Evolutionary conservation across 2,329 filamentous ascomycete genomes (phyloP).

Genomic region (Trichoderma atroviride): DNA sequence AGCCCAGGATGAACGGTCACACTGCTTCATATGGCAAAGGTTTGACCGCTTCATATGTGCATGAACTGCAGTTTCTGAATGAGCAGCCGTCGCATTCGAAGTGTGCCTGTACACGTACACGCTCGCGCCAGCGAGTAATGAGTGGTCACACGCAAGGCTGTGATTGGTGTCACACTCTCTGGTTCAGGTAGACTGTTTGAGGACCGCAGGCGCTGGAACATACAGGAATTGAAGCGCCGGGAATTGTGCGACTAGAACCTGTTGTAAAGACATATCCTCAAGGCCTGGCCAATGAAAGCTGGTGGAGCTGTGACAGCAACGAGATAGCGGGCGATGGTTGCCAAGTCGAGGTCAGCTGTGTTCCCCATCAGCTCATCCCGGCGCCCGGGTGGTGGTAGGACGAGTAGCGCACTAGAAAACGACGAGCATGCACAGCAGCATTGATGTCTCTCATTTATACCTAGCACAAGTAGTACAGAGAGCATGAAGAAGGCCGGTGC

Average conservation of each 20-base stretch:
- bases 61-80: background rate
- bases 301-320: slow-evolving; percentile 16
- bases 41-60: background rate
- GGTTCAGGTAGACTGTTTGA: background rate
- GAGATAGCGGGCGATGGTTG: slow-evolving; percentile 2
- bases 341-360: slow-evolving; percentile 19
- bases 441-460: background rate
- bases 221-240: background rate
- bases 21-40: background rate
- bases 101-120: background rate
- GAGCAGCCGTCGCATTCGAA: background rate
- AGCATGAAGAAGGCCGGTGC: background rate
- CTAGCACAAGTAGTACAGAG: background rate
- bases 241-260: background rate
- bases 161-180: slow-evolving; percentile 7
- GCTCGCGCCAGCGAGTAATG: background rate
- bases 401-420: background rate
- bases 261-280: background rate
- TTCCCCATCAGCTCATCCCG: background rate
- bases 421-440: slow-evolving; percentile 2
- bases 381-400: background rate
- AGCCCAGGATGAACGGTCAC: background rate
- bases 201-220: background rate
- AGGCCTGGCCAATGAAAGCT: background rate
- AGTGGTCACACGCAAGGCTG: background rate